phyloP scores from a whole-genome alignment of 140 eudicot genomes.

The Erigeron philadelphicus region DNA sequence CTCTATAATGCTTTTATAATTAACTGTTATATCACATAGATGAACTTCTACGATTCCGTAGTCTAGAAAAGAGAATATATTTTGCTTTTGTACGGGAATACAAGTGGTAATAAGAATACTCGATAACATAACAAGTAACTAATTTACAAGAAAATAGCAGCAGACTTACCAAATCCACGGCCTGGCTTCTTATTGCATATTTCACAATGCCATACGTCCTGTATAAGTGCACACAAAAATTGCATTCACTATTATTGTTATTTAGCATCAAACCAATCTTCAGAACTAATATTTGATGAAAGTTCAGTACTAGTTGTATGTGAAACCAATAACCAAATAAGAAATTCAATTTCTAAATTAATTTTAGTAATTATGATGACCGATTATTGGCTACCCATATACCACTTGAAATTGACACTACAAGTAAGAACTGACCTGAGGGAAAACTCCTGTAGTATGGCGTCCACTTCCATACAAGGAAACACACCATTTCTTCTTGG shows the following conservation, averaged over 20 bases:
- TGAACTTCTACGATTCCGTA: too few species aligned
- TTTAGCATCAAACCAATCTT: background rate
- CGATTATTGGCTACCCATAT: background rate
- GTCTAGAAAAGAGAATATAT: too few species aligned
- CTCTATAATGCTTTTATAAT: too few species aligned
- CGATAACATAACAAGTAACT: too few species aligned
- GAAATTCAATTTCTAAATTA: background rate
- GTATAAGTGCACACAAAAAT: conserved; percentile 24
- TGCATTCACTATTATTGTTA: background rate
- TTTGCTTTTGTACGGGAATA: too few species aligned
- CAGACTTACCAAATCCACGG: conserved; percentile 86
- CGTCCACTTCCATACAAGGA: conserved; percentile 94
- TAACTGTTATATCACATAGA: too few species aligned
- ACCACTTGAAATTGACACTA: background rate
- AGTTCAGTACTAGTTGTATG: background rate
- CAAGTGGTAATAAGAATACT: too few species aligned
- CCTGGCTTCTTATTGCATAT: conserved; percentile 99
- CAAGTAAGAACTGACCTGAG: conserved; percentile 47
- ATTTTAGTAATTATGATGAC: background rate
- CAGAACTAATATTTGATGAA: background rate
- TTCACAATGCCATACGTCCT: conserved; percentile 99
- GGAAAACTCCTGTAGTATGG: conserved; percentile 84
- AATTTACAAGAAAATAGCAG: too few species aligned
- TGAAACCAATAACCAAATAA: background rate
- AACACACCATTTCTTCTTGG: conserved; percentile 90